Percentiles rank a stretch among this genome's conserved stretches.
Evolutionary conservation across 1,284 basidiomycete species (phyloP).

Genomic region (Cerrena zonata): DNA sequence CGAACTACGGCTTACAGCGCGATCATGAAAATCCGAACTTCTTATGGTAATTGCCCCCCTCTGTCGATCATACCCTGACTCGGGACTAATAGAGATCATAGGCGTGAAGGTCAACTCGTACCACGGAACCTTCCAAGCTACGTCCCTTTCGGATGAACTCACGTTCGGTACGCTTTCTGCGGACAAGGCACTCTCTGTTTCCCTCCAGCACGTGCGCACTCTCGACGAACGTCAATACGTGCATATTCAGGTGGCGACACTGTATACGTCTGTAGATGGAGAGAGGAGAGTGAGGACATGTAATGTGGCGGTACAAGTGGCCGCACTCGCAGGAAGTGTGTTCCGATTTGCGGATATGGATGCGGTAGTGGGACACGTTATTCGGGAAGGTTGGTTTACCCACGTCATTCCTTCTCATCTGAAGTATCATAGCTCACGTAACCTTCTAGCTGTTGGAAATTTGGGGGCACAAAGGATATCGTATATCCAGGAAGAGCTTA

Average conservation of each 20-base stretch:
- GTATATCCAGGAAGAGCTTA: slow-evolving; percentile 78
- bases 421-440: neutral
- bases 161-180: slow-evolving; percentile 79
- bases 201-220: slow-evolving; percentile 52
- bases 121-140: slow-evolving; percentile 80
- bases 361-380: slow-evolving; percentile 67
- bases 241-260: slow-evolving; percentile 83
- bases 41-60: slow-evolving; percentile 67
- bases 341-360: slow-evolving; percentile 94
- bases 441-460: slow-evolving; percentile 58
- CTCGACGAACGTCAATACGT: slow-evolving; percentile 77
- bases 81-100: slow-evolving; percentile 62
- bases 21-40: slow-evolving; percentile 79
- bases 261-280: slow-evolving; percentile 81
- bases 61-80: neutral
- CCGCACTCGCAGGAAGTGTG: slow-evolving; percentile 82
- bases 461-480: slow-evolving; percentile 60
- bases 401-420: neutral
- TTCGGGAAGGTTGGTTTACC: slow-evolving; percentile 67
- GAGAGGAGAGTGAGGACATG: slow-evolving; percentile 80
- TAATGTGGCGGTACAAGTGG: slow-evolving; percentile 82
- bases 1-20: slow-evolving; percentile 81
- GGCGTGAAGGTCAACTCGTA: slow-evolving; percentile 66
- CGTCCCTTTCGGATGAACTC: slow-evolving; percentile 66
- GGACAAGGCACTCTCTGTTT: slow-evolving; percentile 72